These are phyloP conservation scores for Ceratobasidium sp. DNA, from an alignment of 1,284 basidiomycete species.

Conservation along the genomic window DNA sequence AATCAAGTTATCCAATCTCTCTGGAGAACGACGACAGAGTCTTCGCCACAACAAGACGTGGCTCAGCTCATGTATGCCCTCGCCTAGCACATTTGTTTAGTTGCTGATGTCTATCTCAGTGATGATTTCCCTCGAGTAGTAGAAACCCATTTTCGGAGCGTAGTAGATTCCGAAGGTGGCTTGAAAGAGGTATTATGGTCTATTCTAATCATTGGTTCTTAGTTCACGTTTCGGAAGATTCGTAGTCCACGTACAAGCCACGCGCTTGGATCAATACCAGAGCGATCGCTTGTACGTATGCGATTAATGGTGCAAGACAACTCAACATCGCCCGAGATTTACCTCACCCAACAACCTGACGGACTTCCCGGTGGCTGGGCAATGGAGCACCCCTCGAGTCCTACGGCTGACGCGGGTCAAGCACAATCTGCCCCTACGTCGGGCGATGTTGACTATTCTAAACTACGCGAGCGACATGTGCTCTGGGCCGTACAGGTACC, in stretches of 20 bases:
- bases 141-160: not conserved
- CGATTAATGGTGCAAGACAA: slow-evolving; percentile 81
- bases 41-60: slow-evolving; percentile 6
- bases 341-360: slow-evolving; percentile 64
- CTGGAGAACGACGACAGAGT: not conserved
- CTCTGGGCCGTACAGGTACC: slow-evolving; percentile 81
- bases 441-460: slow-evolving; percentile 58
- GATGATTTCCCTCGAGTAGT: slow-evolving; percentile 18
- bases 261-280: slow-evolving; percentile 7
- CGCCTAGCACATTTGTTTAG: not conserved
- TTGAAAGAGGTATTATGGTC: slow-evolving; percentile 23
- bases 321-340: slow-evolving; percentile 76
- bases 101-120: not conserved
- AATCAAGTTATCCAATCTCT: slow-evolving; percentile 13
- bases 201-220: slow-evolving; percentile 22
- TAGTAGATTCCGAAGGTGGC: slow-evolving; percentile 5
- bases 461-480: slow-evolving; percentile 71
- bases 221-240: slow-evolving; percentile 24
- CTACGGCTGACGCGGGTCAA: slow-evolving; percentile 52
- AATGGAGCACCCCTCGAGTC: slow-evolving; percentile 56
- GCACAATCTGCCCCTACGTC: slow-evolving; percentile 54
- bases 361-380: slow-evolving; percentile 78
- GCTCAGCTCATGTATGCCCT: slow-evolving; percentile 3
- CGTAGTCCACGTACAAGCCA: not conserved
- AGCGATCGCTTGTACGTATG: slow-evolving; percentile 72